Evolutionary conservation across 441 rosid genomes (phyloP), one percentile per base, ranked within the genome.

Genomic region (Gossypium davidsonii): DNA sequence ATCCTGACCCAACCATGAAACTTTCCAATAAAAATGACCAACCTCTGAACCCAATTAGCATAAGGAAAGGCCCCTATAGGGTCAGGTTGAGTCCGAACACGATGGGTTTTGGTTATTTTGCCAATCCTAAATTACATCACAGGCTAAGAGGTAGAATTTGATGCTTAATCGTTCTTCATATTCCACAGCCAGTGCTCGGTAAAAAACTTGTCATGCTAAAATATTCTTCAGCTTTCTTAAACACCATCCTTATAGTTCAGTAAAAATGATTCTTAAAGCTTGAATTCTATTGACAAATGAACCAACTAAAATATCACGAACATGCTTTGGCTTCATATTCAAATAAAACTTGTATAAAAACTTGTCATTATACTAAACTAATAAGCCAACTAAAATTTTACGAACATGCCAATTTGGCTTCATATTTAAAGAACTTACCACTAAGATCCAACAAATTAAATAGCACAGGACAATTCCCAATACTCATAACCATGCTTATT

Each of bases 401-500:
- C 0, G 31, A 28, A n/a, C 53, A n/a, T n/a, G 17, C 18, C 7
- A 49, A 17, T 51, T 51, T 26, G n/a, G 6, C 14, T 68, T 25
- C 2, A 6, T 48, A 67, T 28, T 66, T 26, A 68, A 64, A 46
- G 70, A 10, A 79, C 89, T 72, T 72, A 87, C 95, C 97, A 73
- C 89, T 88, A 23, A 86, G 74, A 76, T 89, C 85, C 9, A 94
- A 84, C 73, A 92, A 78, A 74, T 94, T 92, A 25, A 94, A 80
- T 2, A 89, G 31, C 31, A 90, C 89, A 0, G 86, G 85, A 58
- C 89, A 91, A 77, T 87, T 88, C 4, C 85, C 91, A 10, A 91
- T 83, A 68, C 79, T 83, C 59, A 82, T 87, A 53, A 90, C 86
- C 87, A 89, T 70, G 73, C 89, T 91, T 55, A 89, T 85, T 4